Conservation (phyloP, 2,329 filamentous ascomycete species). For the Arthrobotrys pseudoclavata region DNA sequence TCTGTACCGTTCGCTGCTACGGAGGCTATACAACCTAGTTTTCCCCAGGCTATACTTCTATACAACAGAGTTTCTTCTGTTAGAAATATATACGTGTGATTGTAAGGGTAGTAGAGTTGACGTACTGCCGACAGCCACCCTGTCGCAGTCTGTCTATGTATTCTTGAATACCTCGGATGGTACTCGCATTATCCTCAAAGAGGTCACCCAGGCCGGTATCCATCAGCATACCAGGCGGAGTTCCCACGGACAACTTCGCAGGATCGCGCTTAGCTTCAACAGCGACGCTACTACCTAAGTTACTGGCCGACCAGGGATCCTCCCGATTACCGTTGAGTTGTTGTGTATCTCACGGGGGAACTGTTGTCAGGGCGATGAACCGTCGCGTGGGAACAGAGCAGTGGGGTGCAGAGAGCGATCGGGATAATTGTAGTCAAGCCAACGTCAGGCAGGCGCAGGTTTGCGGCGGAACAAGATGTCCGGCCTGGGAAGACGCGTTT, state of each 20-base stretch:
- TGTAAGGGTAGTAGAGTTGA: neutral
- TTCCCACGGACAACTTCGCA: neutral
- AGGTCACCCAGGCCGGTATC: conserved; percentile 56
- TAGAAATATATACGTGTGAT: neutral
- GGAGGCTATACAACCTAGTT: conserved; percentile 84
- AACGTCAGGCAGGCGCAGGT: conserved; percentile 9
- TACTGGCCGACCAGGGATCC: neutral
- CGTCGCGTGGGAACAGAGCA: neutral
- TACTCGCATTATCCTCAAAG: conserved; percentile 57
- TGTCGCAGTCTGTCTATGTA: conserved; percentile 62
- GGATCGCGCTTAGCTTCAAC: neutral
- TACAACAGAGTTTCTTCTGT: conserved; percentile 40
- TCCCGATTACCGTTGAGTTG: neutral
- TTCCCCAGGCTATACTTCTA: conserved; percentile 89
- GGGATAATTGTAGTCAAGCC: neutral
- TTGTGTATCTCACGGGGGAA: neutral
- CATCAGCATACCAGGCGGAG: conserved; percentile 52
- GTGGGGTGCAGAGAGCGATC: neutral
- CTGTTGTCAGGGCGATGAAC: neutral
- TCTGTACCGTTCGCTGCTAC: conserved; percentile 79
- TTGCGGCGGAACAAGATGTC: conserved; percentile 19
- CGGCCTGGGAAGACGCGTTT: conserved; percentile 23
- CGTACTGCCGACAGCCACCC: conserved; percentile 63
- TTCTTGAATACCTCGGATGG: conserved; percentile 61
- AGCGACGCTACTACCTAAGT: neutral